phyloP scores from a whole-genome alignment of 768 basidiomycete genomes.

The Suillus plorans region DNA sequence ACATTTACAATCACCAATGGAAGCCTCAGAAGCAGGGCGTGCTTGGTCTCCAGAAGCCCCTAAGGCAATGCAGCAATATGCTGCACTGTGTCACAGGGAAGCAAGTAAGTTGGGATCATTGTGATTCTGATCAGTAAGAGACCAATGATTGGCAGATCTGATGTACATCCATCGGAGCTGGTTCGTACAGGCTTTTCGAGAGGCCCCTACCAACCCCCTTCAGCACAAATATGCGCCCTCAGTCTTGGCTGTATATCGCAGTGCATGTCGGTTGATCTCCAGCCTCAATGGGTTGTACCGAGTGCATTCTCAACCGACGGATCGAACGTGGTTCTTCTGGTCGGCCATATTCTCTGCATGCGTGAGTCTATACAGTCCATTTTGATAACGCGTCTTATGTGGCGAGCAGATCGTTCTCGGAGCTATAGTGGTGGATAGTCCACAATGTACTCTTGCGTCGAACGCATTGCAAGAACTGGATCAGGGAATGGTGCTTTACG shows the following conservation, averaged over 20 bases:
- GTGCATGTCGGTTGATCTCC: slow-evolving; percentile 43
- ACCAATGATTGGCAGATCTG: slow-evolving; percentile 29
- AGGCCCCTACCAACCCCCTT: slow-evolving; percentile 42
- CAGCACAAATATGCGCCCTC: slow-evolving; percentile 45
- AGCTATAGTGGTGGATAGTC: slow-evolving; percentile 45
- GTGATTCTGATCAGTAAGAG: background rate
- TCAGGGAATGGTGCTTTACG: slow-evolving; percentile 38
- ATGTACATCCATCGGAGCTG: slow-evolving; percentile 50
- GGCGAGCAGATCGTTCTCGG: slow-evolving; percentile 42
- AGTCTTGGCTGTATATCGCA: slow-evolving; percentile 43
- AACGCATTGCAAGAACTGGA: slow-evolving; percentile 41
- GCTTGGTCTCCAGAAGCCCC: slow-evolving; percentile 41
- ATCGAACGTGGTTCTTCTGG: slow-evolving; percentile 52
- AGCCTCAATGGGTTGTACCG: slow-evolving; percentile 38
- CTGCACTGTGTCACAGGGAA: slow-evolving; percentile 40
- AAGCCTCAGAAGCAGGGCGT: slow-evolving; percentile 26
- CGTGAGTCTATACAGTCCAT: slow-evolving; percentile 32
- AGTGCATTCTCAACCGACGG: slow-evolving; percentile 33
- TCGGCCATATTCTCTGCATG: slow-evolving; percentile 48
- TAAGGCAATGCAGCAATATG: slow-evolving; percentile 47
- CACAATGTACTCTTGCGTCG: slow-evolving; percentile 40
- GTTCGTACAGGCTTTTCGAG: slow-evolving; percentile 46
- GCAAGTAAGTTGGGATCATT: slow-evolving; percentile 36
- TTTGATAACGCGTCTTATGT: background rate
- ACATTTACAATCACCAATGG: slow-evolving; percentile 41